Percentiles rank a stretch among this genome's conserved stretches.
These are phyloP conservation scores for Boeremia lycopersici DNA, from an alignment of 2,329 filamentous ascomycete species.

Conservation along the genomic window DNA sequence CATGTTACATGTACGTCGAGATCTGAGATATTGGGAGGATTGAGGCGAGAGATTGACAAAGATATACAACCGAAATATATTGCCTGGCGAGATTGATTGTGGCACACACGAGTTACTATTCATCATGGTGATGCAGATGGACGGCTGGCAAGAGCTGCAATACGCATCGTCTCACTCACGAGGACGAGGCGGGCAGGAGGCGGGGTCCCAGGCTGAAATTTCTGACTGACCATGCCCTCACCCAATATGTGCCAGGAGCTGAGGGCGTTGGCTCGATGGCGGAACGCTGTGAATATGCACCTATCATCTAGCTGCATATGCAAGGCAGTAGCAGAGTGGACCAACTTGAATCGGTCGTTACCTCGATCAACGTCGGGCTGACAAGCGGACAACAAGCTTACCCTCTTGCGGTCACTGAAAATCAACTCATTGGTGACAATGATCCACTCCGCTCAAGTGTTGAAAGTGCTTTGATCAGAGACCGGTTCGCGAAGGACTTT, in stretches of 20 bases:
- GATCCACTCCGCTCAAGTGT: neutral
- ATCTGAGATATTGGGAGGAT: neutral
- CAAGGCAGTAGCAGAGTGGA: constrained; percentile 38
- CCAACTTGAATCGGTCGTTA: constrained; percentile 25
- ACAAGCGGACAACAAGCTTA: constrained; percentile 23
- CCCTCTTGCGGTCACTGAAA: constrained; percentile 11
- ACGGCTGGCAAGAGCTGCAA: neutral
- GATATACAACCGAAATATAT: neutral
- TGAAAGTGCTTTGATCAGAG: neutral
- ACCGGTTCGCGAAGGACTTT: neutral
- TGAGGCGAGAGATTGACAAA: neutral
- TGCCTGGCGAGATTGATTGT: no score
- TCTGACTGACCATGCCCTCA: constrained; percentile 16
- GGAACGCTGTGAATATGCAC: constrained; percentile 40
- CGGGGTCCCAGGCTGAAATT: constrained; percentile 30
- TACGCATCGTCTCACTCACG: constrained; percentile 1
- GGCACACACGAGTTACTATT: no score
- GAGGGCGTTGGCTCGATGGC: constrained; percentile 31
- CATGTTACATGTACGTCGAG: constrained; percentile 23
- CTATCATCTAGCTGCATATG: constrained; percentile 48
- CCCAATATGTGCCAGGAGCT: constrained; percentile 28
- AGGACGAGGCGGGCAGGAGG: constrained; percentile 18
- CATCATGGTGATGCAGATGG: neutral
- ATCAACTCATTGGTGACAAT: neutral
- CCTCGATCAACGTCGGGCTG: constrained; percentile 25